Evolutionary conservation across 2,329 filamentous ascomycete genomes (phyloP), one percentile per base, ranked within the genome.

Genomic region (Penicillium expansum): DNA sequence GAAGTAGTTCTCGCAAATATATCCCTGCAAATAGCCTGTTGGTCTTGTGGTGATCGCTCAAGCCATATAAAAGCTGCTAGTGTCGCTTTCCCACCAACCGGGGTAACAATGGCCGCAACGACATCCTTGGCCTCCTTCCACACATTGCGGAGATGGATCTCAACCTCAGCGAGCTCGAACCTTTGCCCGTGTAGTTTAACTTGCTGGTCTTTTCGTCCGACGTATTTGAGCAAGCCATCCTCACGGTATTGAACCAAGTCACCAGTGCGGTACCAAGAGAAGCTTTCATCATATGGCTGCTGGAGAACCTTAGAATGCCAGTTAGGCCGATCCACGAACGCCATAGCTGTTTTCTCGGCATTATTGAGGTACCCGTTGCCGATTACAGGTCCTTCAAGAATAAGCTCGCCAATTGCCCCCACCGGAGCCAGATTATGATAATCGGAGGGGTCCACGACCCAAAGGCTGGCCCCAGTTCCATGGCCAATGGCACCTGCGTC

Each of bases 141-240:
- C 39, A 51, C 45, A 52, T 24, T 29, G 20, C 33, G 32, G 7
- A 38, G 22, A 27, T 49, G 42, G 29, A 47, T 29, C 27, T 62
- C 59, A 20, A 62, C 55, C 20, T 62, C 59, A 1, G 55, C 55
- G 8, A 60, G 50, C 69, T 96, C 91, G 29, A 96, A 86, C 47
- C 91, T 80, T 63, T 93, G 88, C 0, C 91, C 91, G 37, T 89
- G 83, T 11, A 96, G 80, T 70, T 95, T 95, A 33, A 62, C 58
- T 35, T 66, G 63, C 1, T 45, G 55, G n/a, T 66, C 63, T 18
- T 52, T 49, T 35, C 91, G 82, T 9, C 90, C 89, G 8, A 85
- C 72, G 38, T 92, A 90, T 2, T 90, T 73, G 4, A 96, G 78
- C 0, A 86, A 88, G 0, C 89, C 87, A 65, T 94, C 88, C 0